Conservation (phyloP, 306 rosid genomes). For the Ziziphus jujuba region DNA sequence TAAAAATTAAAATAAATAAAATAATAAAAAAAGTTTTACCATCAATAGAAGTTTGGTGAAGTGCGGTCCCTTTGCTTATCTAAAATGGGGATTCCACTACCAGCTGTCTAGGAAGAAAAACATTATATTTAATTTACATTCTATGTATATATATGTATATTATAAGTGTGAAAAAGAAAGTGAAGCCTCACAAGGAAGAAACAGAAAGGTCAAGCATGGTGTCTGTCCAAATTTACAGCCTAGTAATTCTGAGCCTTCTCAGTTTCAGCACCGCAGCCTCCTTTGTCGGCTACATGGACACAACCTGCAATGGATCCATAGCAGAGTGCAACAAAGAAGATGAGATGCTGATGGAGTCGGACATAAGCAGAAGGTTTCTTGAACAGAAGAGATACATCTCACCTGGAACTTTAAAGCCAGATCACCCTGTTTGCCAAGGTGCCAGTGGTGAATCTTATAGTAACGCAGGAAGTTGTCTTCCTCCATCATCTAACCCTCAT, state of each 20-base stretch:
- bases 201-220: no score
- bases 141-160: no score
- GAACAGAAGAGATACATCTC: conserved; percentile 66
- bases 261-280: conserved; percentile 22
- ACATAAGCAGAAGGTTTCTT: no score
- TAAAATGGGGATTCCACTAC: conserved; percentile 52
- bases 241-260: no score
- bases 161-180: conserved; percentile 9
- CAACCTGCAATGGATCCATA: conserved; percentile 67
- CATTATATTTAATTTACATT: conserved; percentile 15
- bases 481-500: conserved; percentile 57
- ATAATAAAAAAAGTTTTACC: not conserved
- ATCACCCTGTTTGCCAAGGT: conserved; percentile 63
- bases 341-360: conserved; percentile 76
- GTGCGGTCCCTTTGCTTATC: conserved; percentile 51
- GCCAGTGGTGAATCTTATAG: conserved; percentile 62
- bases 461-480: conserved; percentile 58
- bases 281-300: conserved; percentile 14
- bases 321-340: conserved; percentile 59
- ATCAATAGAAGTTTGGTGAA: conserved; percentile 45
- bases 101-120: conserved; percentile 20
- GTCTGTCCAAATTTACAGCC: no score
- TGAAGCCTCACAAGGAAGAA: conserved; percentile 1
- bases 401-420: conserved; percentile 52
- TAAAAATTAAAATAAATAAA: no score